phyloP scores from a whole-genome alignment of 2,329 filamentous ascomycete genomes.

The Didymella sp. region DNA sequence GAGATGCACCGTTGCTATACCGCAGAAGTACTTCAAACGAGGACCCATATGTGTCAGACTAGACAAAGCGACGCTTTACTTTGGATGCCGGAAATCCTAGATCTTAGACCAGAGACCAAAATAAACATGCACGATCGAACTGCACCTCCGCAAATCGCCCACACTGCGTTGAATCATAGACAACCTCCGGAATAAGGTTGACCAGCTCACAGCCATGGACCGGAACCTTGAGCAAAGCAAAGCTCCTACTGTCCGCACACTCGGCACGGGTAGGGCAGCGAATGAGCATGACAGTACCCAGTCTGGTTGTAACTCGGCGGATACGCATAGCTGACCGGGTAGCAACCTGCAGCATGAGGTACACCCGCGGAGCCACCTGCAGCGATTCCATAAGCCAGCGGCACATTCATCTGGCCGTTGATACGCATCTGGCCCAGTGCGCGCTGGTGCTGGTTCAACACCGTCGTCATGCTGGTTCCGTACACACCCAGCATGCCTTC shows the following conservation, averaged over 20 bases:
- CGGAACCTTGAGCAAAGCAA: too few species aligned
- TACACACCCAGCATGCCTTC: constrained; percentile 28
- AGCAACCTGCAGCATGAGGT: background rate
- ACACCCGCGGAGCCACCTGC: background rate
- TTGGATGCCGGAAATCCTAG: too few species aligned
- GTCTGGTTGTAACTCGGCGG: constrained; percentile 12
- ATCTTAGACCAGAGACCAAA: background rate
- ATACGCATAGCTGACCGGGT: constrained; percentile 11
- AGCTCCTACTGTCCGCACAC: constrained; percentile 20
- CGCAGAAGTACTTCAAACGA: background rate
- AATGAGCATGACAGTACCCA: constrained; percentile 25
- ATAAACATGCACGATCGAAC: too few species aligned
- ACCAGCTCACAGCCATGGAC: too few species aligned
- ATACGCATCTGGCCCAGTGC: constrained; percentile 17
- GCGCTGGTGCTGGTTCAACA: constrained; percentile 27
- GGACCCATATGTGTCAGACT: background rate
- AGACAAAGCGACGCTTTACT: background rate
- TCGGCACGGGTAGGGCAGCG: constrained; percentile 21
- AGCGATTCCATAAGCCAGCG: background rate
- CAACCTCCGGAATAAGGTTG: too few species aligned
- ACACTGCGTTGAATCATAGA: too few species aligned
- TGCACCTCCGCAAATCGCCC: too few species aligned
- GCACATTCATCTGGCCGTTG: background rate
- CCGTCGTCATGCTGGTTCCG: constrained; percentile 20
- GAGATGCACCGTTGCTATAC: background rate